phyloP scores from a whole-genome alignment of 371 early-diverging fungal species.

The Mucor indicus region DNA sequence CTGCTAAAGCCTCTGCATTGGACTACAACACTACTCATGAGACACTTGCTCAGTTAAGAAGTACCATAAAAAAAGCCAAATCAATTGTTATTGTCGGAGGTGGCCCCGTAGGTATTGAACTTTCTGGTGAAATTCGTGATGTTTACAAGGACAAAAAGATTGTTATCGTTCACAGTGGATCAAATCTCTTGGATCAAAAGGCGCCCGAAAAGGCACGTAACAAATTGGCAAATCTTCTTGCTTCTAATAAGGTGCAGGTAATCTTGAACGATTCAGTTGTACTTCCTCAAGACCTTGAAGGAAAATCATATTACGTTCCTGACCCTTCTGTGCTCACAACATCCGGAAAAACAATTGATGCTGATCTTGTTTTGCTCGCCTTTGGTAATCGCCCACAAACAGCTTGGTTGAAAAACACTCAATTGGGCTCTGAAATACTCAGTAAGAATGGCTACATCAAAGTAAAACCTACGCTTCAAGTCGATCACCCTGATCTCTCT shows the following conservation, averaged over 20 bases:
- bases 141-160: conserved; percentile 39
- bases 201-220: no score
- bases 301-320: no score
- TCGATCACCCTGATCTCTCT: conserved; percentile 30
- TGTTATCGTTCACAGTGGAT: conserved; percentile 41
- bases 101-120: conserved; percentile 56
- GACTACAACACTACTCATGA: conserved; percentile 20
- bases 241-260: conserved; percentile 36
- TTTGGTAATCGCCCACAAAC: conserved; percentile 41
- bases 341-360: no score
- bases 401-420: conserved; percentile 16
- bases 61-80: conserved; percentile 34
- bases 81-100: conserved; percentile 56
- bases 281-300: conserved; percentile 8
- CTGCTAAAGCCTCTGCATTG: conserved; percentile 10
- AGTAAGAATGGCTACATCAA: conserved; percentile 19
- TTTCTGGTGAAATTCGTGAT: conserved; percentile 50
- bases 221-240: no score
- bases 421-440: conserved; percentile 11
- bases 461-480: conserved; percentile 57
- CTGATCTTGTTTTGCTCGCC: conserved; percentile 52
- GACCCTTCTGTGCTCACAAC: no score
- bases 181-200: conserved; percentile 25
- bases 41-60: conserved; percentile 26
- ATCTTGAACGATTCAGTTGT: conserved; percentile 49